phyloP scores from a whole-genome alignment of 192 early-diverging fungal species.

The Lobosporangium transversale region DNA sequence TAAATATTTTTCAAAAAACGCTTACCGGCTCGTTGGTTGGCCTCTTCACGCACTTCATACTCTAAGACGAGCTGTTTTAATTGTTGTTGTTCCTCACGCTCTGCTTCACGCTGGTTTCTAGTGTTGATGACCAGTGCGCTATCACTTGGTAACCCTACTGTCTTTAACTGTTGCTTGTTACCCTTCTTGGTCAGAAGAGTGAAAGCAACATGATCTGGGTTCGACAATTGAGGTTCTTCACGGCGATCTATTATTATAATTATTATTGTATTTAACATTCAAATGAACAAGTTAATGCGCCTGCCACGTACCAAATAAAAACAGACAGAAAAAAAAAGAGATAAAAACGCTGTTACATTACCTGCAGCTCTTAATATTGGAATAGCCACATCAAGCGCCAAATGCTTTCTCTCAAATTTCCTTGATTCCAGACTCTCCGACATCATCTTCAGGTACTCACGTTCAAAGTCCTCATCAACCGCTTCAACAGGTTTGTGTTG shows the following conservation, averaged over 20 bases:
- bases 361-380: slow-evolving; percentile 75
- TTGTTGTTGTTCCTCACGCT: slow-evolving; percentile 87
- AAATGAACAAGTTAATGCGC: no score
- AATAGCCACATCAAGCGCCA: slow-evolving; percentile 89
- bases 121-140: slow-evolving; percentile 86
- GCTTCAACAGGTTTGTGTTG: slow-evolving; percentile 69
- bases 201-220: slow-evolving; percentile 74
- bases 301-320: no score
- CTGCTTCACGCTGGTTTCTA: slow-evolving; percentile 85
- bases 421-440: slow-evolving; percentile 89
- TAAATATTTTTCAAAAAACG: neutral
- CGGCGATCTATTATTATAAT: slow-evolving; percentile 32
- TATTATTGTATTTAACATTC: no score
- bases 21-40: slow-evolving; percentile 56
- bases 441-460: slow-evolving; percentile 91
- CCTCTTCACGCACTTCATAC: slow-evolving; percentile 85
- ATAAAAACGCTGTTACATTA: no score
- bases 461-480: slow-evolving; percentile 90
- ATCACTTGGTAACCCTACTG: slow-evolving; percentile 81
- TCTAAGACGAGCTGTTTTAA: slow-evolving; percentile 93
- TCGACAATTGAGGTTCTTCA: slow-evolving; percentile 25
- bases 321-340: no score
- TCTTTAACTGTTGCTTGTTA: slow-evolving; percentile 82
- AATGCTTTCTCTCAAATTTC: slow-evolving; percentile 78
- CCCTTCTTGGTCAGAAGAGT: slow-evolving; percentile 86